Base-by-base conservation (phyloP, 106 monocot genomes). In the Ottelia alismoides region DNA sequence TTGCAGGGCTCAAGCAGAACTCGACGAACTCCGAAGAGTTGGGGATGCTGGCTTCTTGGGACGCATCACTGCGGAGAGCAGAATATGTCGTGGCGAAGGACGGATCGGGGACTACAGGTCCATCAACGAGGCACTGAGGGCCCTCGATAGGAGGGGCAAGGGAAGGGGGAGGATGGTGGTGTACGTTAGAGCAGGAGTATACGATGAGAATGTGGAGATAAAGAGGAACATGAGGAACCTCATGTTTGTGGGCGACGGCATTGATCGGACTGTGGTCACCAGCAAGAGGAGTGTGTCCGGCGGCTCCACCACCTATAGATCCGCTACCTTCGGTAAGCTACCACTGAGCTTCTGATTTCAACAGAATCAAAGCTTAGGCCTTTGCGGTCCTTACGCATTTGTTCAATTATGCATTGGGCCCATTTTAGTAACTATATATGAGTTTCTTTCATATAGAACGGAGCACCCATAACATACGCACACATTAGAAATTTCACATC, bases 261-360 rank as follows among this genome's bases (percentile, higher is more conserved):
- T 59, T 21, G 59, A 27, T 26, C 44, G n/a, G 26, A 59, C 45
- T 2, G 43, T 27, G 4, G 45, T 59, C 25, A 59, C 59, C 12
- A 46, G 59, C 45, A 59, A 27, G 45, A 19, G 59, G 25, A 59
- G 25, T 25, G 43, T 59, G 25, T 16, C 23, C 2, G 45, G 31
- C 9, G 45, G 45, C 0, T 59, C 17, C 45, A 45, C 59, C 25
- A 59, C 59, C 9, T 59, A 45, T 46, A 46, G 45, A 0, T 59
- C 59, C 2, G 43, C 59, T 46, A 59, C 45, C 31, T 59, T 59
- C 27, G 59, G 59, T 59, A 46, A 59, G 59, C 20, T 2, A n/a
- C n/a, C n/a, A n/a, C n/a, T n/a, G n/a, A n/a, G n/a, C n/a, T n/a
- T n/a, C n/a, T n/a, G n/a, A n/a, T n/a, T n/a, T n/a, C n/a, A n/a